Percentiles rank a stretch among this genome's conserved stretches.
Conservation (phyloP, 2,329 filamentous ascomycete species). For the Colletotrichum karsti region DNA sequence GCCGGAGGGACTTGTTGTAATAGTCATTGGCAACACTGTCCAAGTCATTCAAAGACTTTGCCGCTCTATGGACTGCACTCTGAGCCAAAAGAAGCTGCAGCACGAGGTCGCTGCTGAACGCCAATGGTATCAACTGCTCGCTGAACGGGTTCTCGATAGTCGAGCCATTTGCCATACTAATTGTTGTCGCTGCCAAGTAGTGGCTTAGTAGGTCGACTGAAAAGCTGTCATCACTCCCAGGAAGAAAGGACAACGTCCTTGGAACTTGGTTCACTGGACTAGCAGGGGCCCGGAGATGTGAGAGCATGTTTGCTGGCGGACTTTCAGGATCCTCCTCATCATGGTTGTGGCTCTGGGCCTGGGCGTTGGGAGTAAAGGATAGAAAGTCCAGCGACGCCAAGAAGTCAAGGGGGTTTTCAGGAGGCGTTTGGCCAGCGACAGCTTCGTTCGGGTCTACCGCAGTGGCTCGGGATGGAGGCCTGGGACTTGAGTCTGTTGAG, state of each 20-base stretch:
- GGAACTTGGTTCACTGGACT: background rate
- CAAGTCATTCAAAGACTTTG: constrained; percentile 34
- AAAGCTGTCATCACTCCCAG: constrained; percentile 33
- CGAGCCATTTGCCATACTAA: constrained; percentile 57
- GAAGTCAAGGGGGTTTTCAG: background rate
- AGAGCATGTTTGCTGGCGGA: background rate
- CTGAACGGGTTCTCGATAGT: constrained; percentile 55
- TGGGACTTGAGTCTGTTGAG: background rate
- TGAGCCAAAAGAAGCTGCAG: constrained; percentile 56
- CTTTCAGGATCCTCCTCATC: background rate
- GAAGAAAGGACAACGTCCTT: background rate
- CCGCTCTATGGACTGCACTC: constrained; percentile 47
- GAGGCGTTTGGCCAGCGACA: background rate
- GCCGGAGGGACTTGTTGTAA: constrained; percentile 44
- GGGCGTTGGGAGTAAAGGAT: background rate
- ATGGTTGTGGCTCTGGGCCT: background rate
- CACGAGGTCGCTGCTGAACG: constrained; percentile 54
- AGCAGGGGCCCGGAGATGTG: background rate
- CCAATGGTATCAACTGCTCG: constrained; percentile 53
- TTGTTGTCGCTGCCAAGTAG: constrained; percentile 52
- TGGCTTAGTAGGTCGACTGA: constrained; percentile 55
- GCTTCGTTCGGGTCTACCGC: background rate
- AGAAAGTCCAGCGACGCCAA: background rate
- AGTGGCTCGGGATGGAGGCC: background rate
- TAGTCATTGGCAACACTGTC: constrained; percentile 44